Base-by-base conservation (phyloP, 73 alveolate genomes). In the Paramecium biaurelia region DNA sequence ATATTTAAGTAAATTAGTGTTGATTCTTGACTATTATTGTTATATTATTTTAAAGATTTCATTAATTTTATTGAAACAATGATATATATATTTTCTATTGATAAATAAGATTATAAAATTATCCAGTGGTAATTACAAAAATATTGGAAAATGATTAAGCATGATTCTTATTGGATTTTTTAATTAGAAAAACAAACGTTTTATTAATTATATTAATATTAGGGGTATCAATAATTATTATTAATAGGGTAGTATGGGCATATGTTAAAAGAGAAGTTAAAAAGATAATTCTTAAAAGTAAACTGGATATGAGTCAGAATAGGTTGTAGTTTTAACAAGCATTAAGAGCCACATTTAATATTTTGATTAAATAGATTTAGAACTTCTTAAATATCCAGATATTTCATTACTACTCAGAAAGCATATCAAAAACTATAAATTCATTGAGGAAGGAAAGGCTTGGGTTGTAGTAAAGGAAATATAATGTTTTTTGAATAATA, bases 391-490 rank as follows among this genome's bases (percentile, higher is more conserved):
- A 24, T 79, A 79, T 45, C 90, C 90, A 12, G 90, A 79, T 45
- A 38, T 79, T 1, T 79, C 90, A 4, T 12, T 43, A 2, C 18
- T 43, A 38, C 15, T 79, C 5, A 26, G 90, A 45, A 79, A 38
- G 20, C 90, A 79, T 79, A 79, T 79, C 15, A 79, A 79, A 79
- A 41, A 47, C 28, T 41, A 41, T 24, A 43, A 8, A 45, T 37
- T 79, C 14, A 63, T 79, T 41, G 90, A 38, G n/a, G 90, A 79
- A 37, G 90, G 90, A 26, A 79, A 79, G 45, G 23, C 90, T 0
- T 79, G 90, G 90, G 70, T 79, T 21, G 72, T 34, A 10, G 56
- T 79, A 7, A 79, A 79, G 5, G 74, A 79, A 45, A 79, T 79
- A 23, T 14, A 24, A 45, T 21, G 56, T 79, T 23, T 79, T 9